Evolutionary conservation across 2,329 filamentous ascomycete species (phyloP).

Genomic region (Pseudocercospora fuligena): DNA sequence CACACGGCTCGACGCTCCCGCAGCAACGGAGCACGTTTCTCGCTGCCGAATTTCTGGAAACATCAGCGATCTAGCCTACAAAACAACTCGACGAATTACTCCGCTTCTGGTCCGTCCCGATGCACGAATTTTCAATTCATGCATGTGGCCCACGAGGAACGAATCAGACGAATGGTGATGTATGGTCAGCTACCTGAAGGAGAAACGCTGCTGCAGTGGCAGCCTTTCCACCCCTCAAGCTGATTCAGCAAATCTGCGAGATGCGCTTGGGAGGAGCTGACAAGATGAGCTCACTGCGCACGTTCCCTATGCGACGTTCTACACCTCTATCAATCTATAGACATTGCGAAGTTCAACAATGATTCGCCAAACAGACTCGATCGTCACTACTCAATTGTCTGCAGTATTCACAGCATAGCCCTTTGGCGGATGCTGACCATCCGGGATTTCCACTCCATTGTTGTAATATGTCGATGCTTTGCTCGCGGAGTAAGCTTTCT

Average conservation of each 20-base stretch:
- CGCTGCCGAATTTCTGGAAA: not conserved
- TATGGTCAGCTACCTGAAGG: not conserved
- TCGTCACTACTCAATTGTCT: not conserved
- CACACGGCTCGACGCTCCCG: not conserved
- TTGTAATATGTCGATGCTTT: conserved; percentile 37
- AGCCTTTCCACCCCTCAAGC: not conserved
- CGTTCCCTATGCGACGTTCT: too few relatives aligned
- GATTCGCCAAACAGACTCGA: not conserved
- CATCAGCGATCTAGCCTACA: not conserved
- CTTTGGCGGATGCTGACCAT: conserved; percentile 41
- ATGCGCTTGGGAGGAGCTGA: too few relatives aligned
- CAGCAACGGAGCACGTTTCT: not conserved
- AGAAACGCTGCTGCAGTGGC: not conserved
- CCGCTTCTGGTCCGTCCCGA: not conserved
- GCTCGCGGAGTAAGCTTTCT: conserved; percentile 29
- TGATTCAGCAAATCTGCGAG: too few relatives aligned
- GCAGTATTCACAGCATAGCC: conserved; percentile 30
- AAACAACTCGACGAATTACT: not conserved
- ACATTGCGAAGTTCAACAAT: not conserved
- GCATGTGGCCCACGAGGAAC: not conserved
- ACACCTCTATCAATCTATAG: too few relatives aligned
- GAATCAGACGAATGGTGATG: not conserved
- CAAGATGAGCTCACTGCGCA: too few relatives aligned
- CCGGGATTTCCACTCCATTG: conserved; percentile 39
- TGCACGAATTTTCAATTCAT: not conserved